Base-by-base conservation (phyloP, 257 asterid genomes). In the Vinca minor region DNA sequence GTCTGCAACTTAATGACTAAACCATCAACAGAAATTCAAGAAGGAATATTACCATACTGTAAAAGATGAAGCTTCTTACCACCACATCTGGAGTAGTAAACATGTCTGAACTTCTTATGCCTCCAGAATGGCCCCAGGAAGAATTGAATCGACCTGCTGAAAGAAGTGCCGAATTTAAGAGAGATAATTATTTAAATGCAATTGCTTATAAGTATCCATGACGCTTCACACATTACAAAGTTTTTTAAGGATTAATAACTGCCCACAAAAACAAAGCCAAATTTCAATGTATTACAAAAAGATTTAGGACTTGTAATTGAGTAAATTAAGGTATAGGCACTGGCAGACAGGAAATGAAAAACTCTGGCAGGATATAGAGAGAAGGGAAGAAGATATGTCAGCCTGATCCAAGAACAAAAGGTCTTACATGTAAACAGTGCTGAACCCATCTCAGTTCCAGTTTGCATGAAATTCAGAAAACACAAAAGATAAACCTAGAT, bases 61-160 rank as follows among this genome's bases (percentile, higher is more conserved):
- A 57, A 76, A 70, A 44, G 65, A 66, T 54, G 44, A 28, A 70
- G 28, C 53, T 11, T 57, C 71, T 44, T 75, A 77, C 85, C 81
- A 77, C 77, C 67, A 74, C 38, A 25, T 81, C 85, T 2, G 83
- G 81, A 64, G 81, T 77, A 64, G 81, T 77, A 70, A 8, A 68
- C 15, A 35, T 60, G 54, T 72, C 83, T 44, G 75, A 73, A 71
- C 65, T 74, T 59, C 71, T 73, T 29, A 60, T 58, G 53, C 66
- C 74, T 60, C 81, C 83, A 69, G 77, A 75, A 64, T 70, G 73
- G 44, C 68, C 63, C 83, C 85, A 71, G 13, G 83, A 77, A 29
- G 79, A 63, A 64, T 64, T 71, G 61, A 65, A 53, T 50, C 20
- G 68, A 18, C 77, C 85, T 75, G 72, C 50, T 45, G 53, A 36